Evolutionary conservation across 352 stramenopile species (phyloP).

Genomic region (Globisporangium megalacanthum): DNA sequence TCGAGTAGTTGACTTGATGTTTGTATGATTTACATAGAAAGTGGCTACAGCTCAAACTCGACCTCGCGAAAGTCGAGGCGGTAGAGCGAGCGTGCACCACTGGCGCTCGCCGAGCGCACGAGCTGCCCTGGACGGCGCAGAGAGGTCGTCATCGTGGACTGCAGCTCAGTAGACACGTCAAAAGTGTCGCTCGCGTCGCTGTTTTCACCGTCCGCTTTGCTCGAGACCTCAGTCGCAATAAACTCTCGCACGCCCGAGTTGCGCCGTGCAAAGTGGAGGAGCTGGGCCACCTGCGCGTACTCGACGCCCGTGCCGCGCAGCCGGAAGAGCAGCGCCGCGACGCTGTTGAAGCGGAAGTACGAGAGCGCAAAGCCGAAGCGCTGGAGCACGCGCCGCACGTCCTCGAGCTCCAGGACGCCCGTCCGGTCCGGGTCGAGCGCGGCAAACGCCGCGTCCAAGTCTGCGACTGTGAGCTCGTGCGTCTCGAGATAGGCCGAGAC

Average conservation of each 20-base stretch:
- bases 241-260: background rate
- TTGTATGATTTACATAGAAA: background rate
- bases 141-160: background rate
- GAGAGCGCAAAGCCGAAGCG: slow-evolving; percentile 43
- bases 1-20: background rate
- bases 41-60: slow-evolving; percentile 5
- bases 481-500: slow-evolving; percentile 24
- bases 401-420: slow-evolving; percentile 37
- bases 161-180: background rate
- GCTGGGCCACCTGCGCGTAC: slow-evolving; percentile 37
- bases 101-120: slow-evolving; percentile 7
- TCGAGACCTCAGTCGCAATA: background rate
- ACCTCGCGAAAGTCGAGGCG: slow-evolving; percentile 3
- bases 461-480: slow-evolving; percentile 14
- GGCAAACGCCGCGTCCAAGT: slow-evolving; percentile 29
- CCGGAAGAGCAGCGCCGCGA: slow-evolving; percentile 47
- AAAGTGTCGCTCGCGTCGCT: background rate
- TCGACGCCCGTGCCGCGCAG: slow-evolving; percentile 32
- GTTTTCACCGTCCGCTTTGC: background rate
- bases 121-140: background rate
- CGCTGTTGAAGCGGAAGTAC: slow-evolving; percentile 55
- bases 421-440: slow-evolving; percentile 16
- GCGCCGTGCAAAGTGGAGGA: slow-evolving; percentile 17
- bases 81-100: slow-evolving; percentile 9
- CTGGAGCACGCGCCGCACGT: slow-evolving; percentile 30